Evolutionary conservation across 352 stramenopile species (phyloP).

Genomic region (Phytophthora sojae): DNA sequence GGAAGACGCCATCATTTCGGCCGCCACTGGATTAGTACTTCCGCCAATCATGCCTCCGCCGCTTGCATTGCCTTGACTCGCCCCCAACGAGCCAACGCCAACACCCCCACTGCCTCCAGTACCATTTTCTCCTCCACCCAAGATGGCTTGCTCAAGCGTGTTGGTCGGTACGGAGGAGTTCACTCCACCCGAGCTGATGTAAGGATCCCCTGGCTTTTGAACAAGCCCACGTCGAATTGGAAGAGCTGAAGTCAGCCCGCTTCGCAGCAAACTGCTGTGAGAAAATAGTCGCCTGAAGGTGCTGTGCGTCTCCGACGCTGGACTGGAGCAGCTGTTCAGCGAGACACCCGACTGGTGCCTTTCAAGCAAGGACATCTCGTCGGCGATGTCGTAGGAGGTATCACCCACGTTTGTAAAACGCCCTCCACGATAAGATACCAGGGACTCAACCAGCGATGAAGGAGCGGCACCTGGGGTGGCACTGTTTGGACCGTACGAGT

Average conservation of each 20-base stretch:
- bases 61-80: conserved; percentile 30
- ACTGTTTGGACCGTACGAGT: conserved; percentile 17
- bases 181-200: conserved; percentile 41
- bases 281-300: conserved; percentile 70
- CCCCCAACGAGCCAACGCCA: conserved; percentile 29
- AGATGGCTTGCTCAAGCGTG: conserved; percentile 73
- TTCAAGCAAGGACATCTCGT: conserved; percentile 42
- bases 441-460: conserved; percentile 35
- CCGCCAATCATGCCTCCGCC: conserved; percentile 38
- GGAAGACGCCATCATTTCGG: conserved; percentile 84
- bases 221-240: conserved; percentile 49
- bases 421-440: conserved; percentile 33
- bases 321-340: conserved; percentile 48
- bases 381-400: conserved; percentile 39
- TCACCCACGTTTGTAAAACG: conserved; percentile 41
- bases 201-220: conserved; percentile 57
- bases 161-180: conserved; percentile 54
- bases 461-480: conserved; percentile 12
- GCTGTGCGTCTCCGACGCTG: conserved; percentile 45
- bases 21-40: conserved; percentile 60
- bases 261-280: conserved; percentile 66
- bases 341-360: conserved; percentile 42
- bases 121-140: conserved; percentile 46
- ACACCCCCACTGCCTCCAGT: conserved; percentile 26
- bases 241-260: conserved; percentile 40